Base-by-base conservation (phyloP, 75 land plant genomes). In the Isoetes taiwanensis region DNA sequence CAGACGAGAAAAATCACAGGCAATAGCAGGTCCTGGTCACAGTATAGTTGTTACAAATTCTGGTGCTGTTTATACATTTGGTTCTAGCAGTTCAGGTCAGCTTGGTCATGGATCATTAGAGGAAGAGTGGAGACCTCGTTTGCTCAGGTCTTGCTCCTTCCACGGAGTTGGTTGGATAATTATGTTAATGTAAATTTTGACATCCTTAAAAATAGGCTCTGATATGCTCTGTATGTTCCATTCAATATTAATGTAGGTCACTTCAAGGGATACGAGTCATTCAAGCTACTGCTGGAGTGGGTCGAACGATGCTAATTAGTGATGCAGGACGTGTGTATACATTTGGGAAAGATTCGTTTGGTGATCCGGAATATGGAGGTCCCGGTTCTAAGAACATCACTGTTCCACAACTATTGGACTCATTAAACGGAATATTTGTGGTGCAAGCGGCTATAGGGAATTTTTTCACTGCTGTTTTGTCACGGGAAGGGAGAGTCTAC, bases 381-480 rank as follows among this genome's bases (percentile, higher is more conserved):
- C 82, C 68, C 17, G 84, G 89, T 11, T 62, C 68, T 37, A 72
- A 76, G 52, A 12, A 59, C n/a, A 63, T 71, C 8, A 79, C 74
- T 1, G 73, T 73, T 19, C 93, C 93, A 5, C 80, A 78, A 35
- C 41, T 76, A 40, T 81, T 83, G 16, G 87, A 82, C 39, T 83
- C 93, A 11, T 66, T 86, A 71, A 75, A 78, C 30, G 70, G 77
- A 31, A 78, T 86, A 35, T 86, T 77, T 61, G 88, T 80, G 23
- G 93, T 86, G 14, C 93, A 86, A 71, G 88, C 81, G 41, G 93
- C 84, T 38, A 80, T 86, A 56, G 93, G 93, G n/a, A 83, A 83
- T 56, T 86, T 83, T 75, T 86, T 86, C 71, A 80, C 88, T 6
- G 93, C 93, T 28, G 79, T 86, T 25, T 62, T 86, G 19, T 83